Base-by-base conservation (phyloP, 768 basidiomycete genomes). In the Collybia nuda region DNA sequence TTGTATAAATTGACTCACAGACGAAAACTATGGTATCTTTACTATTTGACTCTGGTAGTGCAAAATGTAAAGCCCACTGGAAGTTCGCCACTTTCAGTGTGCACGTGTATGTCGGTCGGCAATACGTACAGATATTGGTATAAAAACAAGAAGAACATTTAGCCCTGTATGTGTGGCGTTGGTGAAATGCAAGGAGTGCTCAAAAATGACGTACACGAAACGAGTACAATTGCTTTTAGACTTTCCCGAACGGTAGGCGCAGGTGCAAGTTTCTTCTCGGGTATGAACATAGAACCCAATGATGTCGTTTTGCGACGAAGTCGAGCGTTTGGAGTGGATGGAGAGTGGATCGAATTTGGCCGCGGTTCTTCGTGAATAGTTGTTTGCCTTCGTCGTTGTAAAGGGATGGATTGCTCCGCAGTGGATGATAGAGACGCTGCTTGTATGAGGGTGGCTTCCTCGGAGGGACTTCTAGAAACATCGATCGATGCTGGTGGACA, bases 41-140 rank as follows among this genome's bases (percentile, higher is more conserved):
- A 41, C 67, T 74, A 44, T 62, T 54, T 2, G 64, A 59, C 22
- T 58, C 50, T 1, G 76, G 72, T 23, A 82, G 52, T 0, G 77
- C 76, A 43, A 87, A 90, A 65, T 90, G 72, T 2, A 90, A 69
- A 2, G 77, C 85, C 89, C 88, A 90, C 88, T 90, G 55, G 23
- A 52, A 14, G 52, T 23, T 40, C 7, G 9, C 9, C 32, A 6
- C 14, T 32, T 32, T 32, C 3, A 32, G 32, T 32, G 32, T 11
- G 14, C 14, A 32, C 9, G 14, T 11, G 9, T 14, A 29, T 42
- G 28, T 6, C 21, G 40, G 40, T 29, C 7, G 8, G 19, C 3
- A 22, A 18, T 4, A 62, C 78, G 42, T 64, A 81, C 88, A 1
- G 88, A 85, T 54, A 90, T 58, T 1, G 88, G 88, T 22, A 90